A percentile compares a stretch with the other conserved stretches of the same genome.
These are phyloP conservation scores for Phalaenopsis aphrodite DNA, from an alignment of 106 monocot genomes.

Conservation along the genomic window DNA sequence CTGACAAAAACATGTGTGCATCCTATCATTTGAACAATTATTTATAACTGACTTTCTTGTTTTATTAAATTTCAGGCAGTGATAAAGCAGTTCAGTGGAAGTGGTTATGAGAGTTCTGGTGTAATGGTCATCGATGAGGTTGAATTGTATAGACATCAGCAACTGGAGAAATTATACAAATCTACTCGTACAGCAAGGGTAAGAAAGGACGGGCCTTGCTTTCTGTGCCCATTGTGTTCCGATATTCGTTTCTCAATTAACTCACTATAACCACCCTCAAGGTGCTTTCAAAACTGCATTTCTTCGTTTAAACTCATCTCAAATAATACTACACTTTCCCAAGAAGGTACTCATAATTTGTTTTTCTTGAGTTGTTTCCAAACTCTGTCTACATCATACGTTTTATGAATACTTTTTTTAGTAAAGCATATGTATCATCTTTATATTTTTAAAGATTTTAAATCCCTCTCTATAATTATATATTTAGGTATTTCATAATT, in stretches of 20 bases:
- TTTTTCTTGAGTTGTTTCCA: not conserved
- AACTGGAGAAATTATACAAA: conserved; percentile 81
- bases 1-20: not conserved
- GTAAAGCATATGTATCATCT: not conserved
- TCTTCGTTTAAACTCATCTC: not conserved
- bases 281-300: not conserved
- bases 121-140: conserved; percentile 82
- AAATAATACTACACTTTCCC: not conserved
- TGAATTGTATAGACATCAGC: conserved; percentile 91
- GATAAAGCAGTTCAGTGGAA: conserved; percentile 86
- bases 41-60: conserved; percentile 1
- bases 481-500: no score
- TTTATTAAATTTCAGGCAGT: conserved; percentile 62
- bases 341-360: not conserved
- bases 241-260: not conserved
- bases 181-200: conserved; percentile 85
- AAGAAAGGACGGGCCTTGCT: conserved; percentile 2
- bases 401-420: not conserved
- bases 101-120: conserved; percentile 85
- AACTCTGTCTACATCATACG: not conserved
- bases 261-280: not conserved
- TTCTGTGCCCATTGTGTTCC: not conserved
- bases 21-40: not conserved
- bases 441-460: not conserved
- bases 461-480: no score